Evolutionary conservation across 2,329 filamentous ascomycete species (phyloP).

Genomic region (Pseudomassariella vexata): DNA sequence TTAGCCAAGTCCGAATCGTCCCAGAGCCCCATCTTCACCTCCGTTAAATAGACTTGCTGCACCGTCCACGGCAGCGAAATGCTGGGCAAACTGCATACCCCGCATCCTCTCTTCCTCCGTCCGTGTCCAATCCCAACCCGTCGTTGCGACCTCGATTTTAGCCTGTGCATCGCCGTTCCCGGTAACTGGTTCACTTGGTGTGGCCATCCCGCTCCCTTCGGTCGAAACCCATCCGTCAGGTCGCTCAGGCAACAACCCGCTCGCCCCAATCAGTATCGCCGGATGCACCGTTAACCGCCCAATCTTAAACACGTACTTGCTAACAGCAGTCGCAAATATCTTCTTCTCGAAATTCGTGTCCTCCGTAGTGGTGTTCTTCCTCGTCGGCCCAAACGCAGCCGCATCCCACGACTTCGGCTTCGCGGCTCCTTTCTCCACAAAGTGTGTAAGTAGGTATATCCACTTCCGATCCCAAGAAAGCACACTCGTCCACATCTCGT

Average conservation of each 20-base stretch:
- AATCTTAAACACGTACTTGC: conserved; percentile 80
- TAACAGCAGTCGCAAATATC: conserved; percentile 65
- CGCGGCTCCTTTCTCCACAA: conserved; percentile 57
- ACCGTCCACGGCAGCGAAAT: conserved; percentile 53
- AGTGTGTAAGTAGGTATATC: conserved; percentile 72
- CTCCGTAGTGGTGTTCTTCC: conserved; percentile 26
- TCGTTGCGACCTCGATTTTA: conserved; percentile 28
- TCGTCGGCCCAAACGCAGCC: conserved; percentile 30
- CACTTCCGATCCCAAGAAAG: conserved; percentile 77
- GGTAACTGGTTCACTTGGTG: conserved; percentile 15
- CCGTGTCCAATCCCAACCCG: conserved; percentile 52
- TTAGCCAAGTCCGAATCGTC: conserved; percentile 38
- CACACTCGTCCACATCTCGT: conserved; percentile 68
- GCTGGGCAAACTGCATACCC: conserved; percentile 48
- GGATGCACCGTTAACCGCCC: conserved; percentile 80
- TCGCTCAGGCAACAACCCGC: conserved; percentile 66
- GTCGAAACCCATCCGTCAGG: conserved; percentile 59
- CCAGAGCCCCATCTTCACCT: conserved; percentile 45
- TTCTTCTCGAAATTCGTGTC: conserved; percentile 57
- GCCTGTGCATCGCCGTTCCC: conserved; percentile 31
- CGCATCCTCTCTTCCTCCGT: conserved; percentile 49
- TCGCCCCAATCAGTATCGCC: conserved; percentile 65
- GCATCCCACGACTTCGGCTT: conserved; percentile 49
- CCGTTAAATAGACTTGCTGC: conserved; percentile 47
- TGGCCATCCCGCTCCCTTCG: conserved; percentile 19